Evolutionary conservation across 345 rosid species (phyloP).

Genomic region (Gossypium thurberi): DNA sequence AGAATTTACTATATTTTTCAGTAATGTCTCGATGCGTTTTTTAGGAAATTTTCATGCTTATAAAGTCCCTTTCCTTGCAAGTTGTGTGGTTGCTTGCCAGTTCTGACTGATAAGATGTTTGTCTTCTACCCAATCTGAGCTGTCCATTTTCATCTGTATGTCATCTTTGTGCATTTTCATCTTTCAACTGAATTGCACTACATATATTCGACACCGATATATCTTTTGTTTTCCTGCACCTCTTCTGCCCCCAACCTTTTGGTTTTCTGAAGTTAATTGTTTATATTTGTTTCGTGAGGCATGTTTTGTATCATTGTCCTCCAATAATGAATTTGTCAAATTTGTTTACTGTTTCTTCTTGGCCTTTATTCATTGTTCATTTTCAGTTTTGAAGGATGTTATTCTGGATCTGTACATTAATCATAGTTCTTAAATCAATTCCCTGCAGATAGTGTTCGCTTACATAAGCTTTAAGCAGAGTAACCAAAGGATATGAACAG

Average conservation of each 20-base stretch:
- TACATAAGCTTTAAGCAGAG: neutral
- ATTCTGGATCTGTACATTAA: slow-evolving; percentile 4
- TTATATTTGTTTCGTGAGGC: neutral
- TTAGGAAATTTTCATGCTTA: neutral
- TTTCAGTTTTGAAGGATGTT: neutral
- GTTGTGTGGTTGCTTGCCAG: neutral
- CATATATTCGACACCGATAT: neutral
- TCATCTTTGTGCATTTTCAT: neutral
- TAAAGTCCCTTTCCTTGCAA: neutral
- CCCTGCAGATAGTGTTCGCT: slow-evolving; percentile 11
- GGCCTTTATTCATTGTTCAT: neutral
- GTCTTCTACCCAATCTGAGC: neutral
- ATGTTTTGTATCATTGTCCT: neutral
- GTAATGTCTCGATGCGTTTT: neutral
- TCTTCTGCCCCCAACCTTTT: neutral
- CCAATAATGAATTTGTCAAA: neutral
- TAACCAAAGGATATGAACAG: slow-evolving; percentile 17
- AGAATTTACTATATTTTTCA: neutral
- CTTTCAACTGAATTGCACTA: neutral
- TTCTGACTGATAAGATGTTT: neutral
- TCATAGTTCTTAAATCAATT: neutral
- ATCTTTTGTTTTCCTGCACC: neutral
- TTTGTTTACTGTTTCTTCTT: slow-evolving; percentile 7
- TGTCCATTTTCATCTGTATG: neutral
- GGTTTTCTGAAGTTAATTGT: slow-evolving; percentile 2